Base-by-base conservation (phyloP, 768 basidiomycete species). In the Hypholoma sublateritium region DNA sequence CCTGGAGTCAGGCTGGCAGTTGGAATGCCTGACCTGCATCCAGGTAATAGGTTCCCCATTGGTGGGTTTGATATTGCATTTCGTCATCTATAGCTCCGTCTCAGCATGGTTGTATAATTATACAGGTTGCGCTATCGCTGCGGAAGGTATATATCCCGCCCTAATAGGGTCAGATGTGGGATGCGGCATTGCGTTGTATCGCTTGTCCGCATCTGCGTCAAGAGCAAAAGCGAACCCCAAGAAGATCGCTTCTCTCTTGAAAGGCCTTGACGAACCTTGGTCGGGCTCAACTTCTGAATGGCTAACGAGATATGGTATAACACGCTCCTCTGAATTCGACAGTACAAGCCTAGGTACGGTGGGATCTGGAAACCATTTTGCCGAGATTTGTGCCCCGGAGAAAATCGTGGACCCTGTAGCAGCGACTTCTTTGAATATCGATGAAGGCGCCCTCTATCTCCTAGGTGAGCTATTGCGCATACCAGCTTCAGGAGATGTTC, bases 21-120 rank as follows among this genome's bases (percentile, higher is more conserved):
- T n/a, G 74, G 73, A 16, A 70, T 76, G 64, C 74, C 76, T 22
- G 75, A 75, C 60, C 68, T 76, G 7, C 75, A 76, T 64, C 74
- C 74, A 14, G 74, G 74, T 6, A 66, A 59, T 49, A 63, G 70
- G n/a, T 74, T 72, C 48, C 71, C 70, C 19, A 70, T 71, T 52
- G 70, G 68, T 62, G 49, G 16, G 45, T 34, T n/a, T n/a, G n/a
- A 24, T 44, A 54, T 44, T 24, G 39, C 2, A 13, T 14, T 14
- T 41, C 39, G 39, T 32, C 28, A 9, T 32, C 28, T 6, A 32
- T 32, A 32, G n/a, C 9, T 32, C 9, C 3, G 39, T 41, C 39
- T 41, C 8, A 41, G 3, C 16, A 14, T 13, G 39, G 9, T 32
- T 32, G 6, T 1, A 32, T 32, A 6, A 32, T 32, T 7, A 5